phyloP scores from a whole-genome alignment of 2,329 filamentous ascomycete species.

The Colletotrichum paranaense region DNA sequence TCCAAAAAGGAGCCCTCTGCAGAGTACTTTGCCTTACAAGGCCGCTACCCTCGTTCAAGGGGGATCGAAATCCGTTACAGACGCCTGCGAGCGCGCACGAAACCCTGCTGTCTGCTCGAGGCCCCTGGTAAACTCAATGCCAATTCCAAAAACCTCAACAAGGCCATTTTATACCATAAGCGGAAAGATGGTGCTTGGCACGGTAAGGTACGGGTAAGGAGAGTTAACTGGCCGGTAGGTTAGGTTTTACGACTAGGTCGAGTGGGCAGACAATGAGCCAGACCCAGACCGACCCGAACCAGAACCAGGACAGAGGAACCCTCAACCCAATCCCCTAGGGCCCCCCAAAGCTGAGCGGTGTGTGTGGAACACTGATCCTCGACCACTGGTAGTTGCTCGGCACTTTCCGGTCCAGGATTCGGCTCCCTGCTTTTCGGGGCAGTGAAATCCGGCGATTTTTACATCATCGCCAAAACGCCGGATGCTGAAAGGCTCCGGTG shows the following conservation, averaged over 20 bases:
- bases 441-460: constrained; percentile 19
- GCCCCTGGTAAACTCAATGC: background rate
- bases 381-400: constrained; percentile 28
- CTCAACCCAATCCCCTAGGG: background rate
- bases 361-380: constrained; percentile 7
- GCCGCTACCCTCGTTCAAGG: background rate
- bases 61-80: background rate
- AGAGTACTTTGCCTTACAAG: constrained; percentile 1
- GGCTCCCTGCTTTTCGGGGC: constrained; percentile 17
- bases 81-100: background rate
- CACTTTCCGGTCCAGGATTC: constrained; percentile 27
- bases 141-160: background rate
- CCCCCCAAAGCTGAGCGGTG: background rate
- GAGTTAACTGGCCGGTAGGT: background rate
- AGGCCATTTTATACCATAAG: background rate
- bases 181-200: constrained; percentile 5
- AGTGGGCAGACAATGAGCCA: background rate
- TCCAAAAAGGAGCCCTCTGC: background rate
- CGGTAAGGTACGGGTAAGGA: background rate
- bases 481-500: constrained; percentile 27
- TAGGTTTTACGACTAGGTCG: background rate
- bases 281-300: background rate
- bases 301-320: background rate
- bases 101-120: background rate
- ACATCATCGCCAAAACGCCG: constrained; percentile 8